Base-by-base conservation (phyloP, 306 rosid genomes). In the Glycine soja region DNA sequence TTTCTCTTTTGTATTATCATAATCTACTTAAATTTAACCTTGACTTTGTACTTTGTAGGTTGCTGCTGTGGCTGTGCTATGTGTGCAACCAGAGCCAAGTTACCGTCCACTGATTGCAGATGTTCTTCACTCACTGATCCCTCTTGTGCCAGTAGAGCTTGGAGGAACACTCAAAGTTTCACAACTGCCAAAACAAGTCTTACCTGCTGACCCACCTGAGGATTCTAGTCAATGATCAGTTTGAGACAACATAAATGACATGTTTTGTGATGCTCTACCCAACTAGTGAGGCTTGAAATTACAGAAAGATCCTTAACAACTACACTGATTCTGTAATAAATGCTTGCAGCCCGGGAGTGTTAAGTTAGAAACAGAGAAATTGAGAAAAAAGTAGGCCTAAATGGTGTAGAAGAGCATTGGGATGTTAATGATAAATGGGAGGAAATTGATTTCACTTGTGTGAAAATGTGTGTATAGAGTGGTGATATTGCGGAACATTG, bases 81-180 rank as follows among this genome's bases (percentile, higher is more conserved):
- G 99, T n/a, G 97, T 96, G 76, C 99, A 93, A 84, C 97, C 97
- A 7, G 99, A 96, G 78, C 95, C 99, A 30, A 93, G 98, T 80
- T 93, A 93, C 80, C 97, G 99, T 10, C 99, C 99, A 0, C 80
- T 96, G 68, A 96, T 96, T 77, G 89, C 97, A 3, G 99, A 96
- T 81, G 98, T 96, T 83, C 81, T 96, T 40, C 99, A 93, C 85
- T 96, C 99, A 2, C 98, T 96, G 46, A 80, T 93, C 66, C 99
- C 99, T 82, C 97, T 96, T 34, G 93, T 96, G 34, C 97, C 97
- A 0, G 84, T 87, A 4, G 94, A 93, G 82, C 99, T 92, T 10
- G 99, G 99, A 66, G 98, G 99, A 76, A 93, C 99, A 3, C 91
- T 93, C 2, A 84, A 92, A 83, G 79, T 81, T 83, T 42, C 94